Evolutionary conservation across 2,329 filamentous ascomycete genomes (phyloP), one percentile per base, ranked within the genome.

Genomic region (Calonectria pseudoturangicola): DNA sequence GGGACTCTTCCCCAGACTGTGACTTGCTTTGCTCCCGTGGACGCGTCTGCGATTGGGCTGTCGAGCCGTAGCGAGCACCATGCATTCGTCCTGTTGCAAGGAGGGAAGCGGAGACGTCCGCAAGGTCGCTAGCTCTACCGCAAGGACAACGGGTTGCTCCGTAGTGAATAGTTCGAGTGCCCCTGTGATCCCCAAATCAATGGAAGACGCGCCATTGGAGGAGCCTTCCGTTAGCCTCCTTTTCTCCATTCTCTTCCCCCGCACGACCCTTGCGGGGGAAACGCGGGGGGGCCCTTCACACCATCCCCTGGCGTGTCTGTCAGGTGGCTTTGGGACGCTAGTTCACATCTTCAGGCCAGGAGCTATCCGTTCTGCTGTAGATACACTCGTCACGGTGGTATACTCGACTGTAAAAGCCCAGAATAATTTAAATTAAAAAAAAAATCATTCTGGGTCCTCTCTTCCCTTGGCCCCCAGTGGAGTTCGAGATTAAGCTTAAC

Each of bases 401-500:
- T 36, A 12, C 33, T 12, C 21, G 21, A 36, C 8, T 36, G 33
- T 3, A 9, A 36, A 13, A 36, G 33, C 33, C 33, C 3, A 36
- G 10, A 36, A 36, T 5, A 5, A 33, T 9, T 5, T 5, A 33
- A 33, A 33, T 33, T 33, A 21, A 21, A 6, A 15, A 7, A 9
- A 16, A 30, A 13, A 30, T 30, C 25, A 30, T 18, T 2, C 27
- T 5, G 5, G 28, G 4, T 33, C n/a, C 50, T 54, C 27, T 18
- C 9, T 18, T 10, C 25, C 15, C 30, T 33, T 51, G 27, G 4
- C 7, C 39, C 6, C 13, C 33, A 16, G 33, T 58, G 33, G 30
- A 58, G 33, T n/a, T 12, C 25, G n/a, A 12, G 54, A 33, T 16
- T 58, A 58, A 58, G 54, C 54, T 58, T 58, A 41, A n/a, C 36